These are phyloP conservation scores for Lepiota venenata DNA, from an alignment of 768 basidiomycete genomes.

Conservation along the genomic window DNA sequence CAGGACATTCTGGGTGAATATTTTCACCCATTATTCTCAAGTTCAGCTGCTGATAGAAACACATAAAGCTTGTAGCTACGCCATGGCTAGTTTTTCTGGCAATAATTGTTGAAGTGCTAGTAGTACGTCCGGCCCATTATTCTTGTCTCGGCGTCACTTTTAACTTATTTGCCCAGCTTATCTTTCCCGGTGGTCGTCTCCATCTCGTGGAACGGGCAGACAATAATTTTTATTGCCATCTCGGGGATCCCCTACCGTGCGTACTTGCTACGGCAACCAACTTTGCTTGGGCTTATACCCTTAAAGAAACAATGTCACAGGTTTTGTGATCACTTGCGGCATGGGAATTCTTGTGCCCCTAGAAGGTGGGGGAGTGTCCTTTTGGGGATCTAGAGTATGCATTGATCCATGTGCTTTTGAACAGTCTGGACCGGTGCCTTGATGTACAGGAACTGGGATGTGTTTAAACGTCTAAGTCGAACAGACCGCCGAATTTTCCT, in stretches of 20 bases:
- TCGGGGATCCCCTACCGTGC: background rate
- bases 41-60: too few species aligned
- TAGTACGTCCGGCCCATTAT: background rate
- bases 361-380: slow-evolving; percentile 1
- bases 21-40: too few species aligned
- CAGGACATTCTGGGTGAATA: background rate
- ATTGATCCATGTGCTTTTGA: background rate
- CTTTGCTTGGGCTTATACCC: too few species aligned
- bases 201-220: slow-evolving; percentile 1
- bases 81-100: slow-evolving; percentile 10
- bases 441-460: slow-evolving; percentile 7
- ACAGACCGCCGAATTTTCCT: slow-evolving; percentile 3
- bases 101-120: slow-evolving; percentile 4
- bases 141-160: too few species aligned
- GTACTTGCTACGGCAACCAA: background rate
- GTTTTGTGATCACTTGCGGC: background rate
- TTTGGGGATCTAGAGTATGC: background rate
- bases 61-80: background rate
- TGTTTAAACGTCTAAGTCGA: background rate
- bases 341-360: slow-evolving; percentile 4
- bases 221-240: slow-evolving; percentile 10
- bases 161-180: background rate
- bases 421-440: slow-evolving; percentile 2
- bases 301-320: background rate
- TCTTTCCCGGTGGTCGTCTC: background rate